These are phyloP conservation scores for Rubia peregrina DNA, from an alignment of 305 asterid species.

Conservation along the genomic window DNA sequence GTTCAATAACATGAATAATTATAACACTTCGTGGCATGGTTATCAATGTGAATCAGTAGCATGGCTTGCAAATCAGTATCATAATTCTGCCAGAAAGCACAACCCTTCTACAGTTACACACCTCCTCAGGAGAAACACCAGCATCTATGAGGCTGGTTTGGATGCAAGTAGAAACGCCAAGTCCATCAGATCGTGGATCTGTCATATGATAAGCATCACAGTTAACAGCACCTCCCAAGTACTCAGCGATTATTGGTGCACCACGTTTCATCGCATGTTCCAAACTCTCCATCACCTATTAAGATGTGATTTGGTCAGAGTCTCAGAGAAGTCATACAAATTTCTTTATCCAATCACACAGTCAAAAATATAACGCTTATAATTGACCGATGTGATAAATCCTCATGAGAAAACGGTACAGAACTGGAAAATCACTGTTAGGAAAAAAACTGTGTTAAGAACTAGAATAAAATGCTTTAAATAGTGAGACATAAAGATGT, in stretches of 20 bases:
- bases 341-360: not conserved
- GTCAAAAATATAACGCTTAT: not conserved
- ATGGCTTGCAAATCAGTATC: not conserved
- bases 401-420: not conserved
- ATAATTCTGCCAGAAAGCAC: not conserved
- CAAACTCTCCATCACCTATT: conserved; percentile 67
- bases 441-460: not conserved
- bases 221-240: conserved; percentile 61
- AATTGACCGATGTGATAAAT: not conserved
- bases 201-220: conserved; percentile 82
- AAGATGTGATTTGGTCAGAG: not conserved
- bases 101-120: conserved; percentile 7
- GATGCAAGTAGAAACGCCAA: conserved; percentile 67
- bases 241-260: conserved; percentile 50
- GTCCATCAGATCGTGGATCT: conserved; percentile 66
- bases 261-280: conserved; percentile 67
- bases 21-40: not conserved
- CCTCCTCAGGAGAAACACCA: conserved; percentile 74
- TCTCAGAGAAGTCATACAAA: not conserved
- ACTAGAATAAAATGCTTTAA: not conserved
- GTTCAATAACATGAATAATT: not conserved
- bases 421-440: not conserved
- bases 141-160: conserved; percentile 53
- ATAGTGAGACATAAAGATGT: not conserved
- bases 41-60: not conserved